These are phyloP conservation scores for Phragmites australis DNA, from an alignment of 176 grass and related monocot genomes.

Conservation along the genomic window DNA sequence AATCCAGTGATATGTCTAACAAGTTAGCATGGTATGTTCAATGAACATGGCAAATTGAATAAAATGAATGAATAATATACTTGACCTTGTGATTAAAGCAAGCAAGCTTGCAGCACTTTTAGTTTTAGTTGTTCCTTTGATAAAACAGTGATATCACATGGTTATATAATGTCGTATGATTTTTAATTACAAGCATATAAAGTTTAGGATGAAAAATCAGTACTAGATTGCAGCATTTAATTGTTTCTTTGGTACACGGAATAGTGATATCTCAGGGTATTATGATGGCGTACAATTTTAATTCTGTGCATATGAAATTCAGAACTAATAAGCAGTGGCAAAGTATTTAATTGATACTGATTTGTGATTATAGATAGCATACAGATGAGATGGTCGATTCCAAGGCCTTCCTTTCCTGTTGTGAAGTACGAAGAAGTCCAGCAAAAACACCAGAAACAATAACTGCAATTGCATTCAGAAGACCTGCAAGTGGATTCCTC, in stretches of 20 bases:
- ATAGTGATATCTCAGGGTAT: neutral
- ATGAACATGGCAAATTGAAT: neutral
- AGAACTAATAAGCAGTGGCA: neutral
- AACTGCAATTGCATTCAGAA: constrained; percentile 73
- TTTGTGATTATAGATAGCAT: constrained; percentile 52
- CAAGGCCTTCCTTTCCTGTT: constrained; percentile 66
- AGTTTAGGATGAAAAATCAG: neutral
- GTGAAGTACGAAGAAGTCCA: constrained; percentile 76
- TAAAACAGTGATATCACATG: neutral
- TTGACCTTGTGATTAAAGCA: neutral
- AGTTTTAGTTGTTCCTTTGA: neutral
- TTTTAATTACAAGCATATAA: neutral
- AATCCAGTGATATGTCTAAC: neutral
- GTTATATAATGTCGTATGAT: neutral
- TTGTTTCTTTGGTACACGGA: neutral
- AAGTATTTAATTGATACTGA: constrained; percentile 26
- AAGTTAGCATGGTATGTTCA: neutral
- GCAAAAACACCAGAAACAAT: constrained; percentile 76
- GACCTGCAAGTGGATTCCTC: constrained; percentile 59
- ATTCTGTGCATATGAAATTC: neutral
- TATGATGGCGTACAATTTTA: neutral
- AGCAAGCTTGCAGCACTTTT: neutral
- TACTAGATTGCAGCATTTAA: neutral
- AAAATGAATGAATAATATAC: neutral
- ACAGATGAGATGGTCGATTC: constrained; percentile 69